Evolutionary conservation across 1,284 basidiomycete species (phyloP).

Genomic region (Apiotrichum laibachii): DNA sequence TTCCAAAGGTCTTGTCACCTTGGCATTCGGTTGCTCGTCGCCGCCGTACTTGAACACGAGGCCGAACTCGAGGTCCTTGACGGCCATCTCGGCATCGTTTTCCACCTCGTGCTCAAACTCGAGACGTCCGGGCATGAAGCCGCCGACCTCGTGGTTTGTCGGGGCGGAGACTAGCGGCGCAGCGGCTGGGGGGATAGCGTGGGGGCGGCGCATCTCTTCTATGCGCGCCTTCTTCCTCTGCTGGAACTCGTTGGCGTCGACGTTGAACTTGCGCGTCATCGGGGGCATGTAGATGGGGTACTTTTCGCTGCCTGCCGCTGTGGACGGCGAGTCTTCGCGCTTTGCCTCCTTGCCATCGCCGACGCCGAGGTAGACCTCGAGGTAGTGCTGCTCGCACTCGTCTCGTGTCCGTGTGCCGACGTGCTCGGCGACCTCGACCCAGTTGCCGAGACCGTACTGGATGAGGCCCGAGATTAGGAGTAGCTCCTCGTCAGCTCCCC

Average conservation of each 20-base stretch:
- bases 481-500: constrained; percentile 98
- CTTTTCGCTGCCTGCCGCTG: constrained; percentile 13
- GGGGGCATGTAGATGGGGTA: constrained; percentile 57
- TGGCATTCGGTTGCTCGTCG: constrained; percentile 65
- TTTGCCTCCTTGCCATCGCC: constrained; percentile 24
- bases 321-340: constrained; percentile 14
- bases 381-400: constrained; percentile 90
- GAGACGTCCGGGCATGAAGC: constrained; percentile 90
- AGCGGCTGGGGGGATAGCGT: constrained; percentile 47
- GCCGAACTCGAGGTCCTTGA: constrained; percentile 96
- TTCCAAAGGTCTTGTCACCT: constrained; percentile 31
- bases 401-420: constrained; percentile 92
- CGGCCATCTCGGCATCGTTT: constrained; percentile 90
- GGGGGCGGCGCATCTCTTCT: constrained; percentile 57
- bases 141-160: constrained; percentile 88
- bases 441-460: constrained; percentile 89
- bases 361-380: constrained; percentile 67
- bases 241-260: constrained; percentile 79
- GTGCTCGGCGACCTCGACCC: constrained; percentile 94
- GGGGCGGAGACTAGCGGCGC: constrained; percentile 86
- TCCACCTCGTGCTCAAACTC: constrained; percentile 98
- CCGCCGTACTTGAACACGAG: constrained; percentile 81
- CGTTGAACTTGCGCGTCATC: constrained; percentile 68
- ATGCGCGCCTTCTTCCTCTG: constrained; percentile 81
- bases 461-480: constrained; percentile 86